A percentile compares a stretch with the other conserved stretches of the same genome.
Conservation (phyloP, 768 basidiomycete species). For the Rhodotorula toruloides region DNA sequence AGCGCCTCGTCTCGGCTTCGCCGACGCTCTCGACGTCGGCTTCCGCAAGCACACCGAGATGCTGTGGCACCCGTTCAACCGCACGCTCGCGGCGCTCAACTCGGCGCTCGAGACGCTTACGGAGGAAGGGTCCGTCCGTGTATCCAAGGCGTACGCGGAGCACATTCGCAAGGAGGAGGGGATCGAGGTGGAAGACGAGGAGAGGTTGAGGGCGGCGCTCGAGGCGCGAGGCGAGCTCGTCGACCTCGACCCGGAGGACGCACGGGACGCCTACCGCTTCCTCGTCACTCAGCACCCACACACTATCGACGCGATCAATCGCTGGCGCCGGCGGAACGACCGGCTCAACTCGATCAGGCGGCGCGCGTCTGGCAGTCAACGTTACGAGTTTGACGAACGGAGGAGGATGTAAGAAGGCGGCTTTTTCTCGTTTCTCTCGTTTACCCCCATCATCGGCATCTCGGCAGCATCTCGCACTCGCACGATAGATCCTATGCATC, state of each 20-base stretch:
- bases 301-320: slow-evolving; percentile 14
- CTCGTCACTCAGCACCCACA: slow-evolving; percentile 11
- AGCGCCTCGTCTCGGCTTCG: neutral
- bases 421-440: too few relatives aligned
- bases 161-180: neutral
- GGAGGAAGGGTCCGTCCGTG: neutral
- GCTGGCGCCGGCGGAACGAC: slow-evolving; percentile 5
- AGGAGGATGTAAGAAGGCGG: too few relatives aligned
- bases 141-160: neutral
- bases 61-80: slow-evolving; percentile 16
- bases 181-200: neutral
- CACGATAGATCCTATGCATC: too few relatives aligned
- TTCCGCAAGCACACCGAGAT: neutral
- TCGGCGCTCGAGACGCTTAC: slow-evolving; percentile 7
- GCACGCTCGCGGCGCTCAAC: slow-evolving; percentile 21
- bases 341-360: too few relatives aligned
- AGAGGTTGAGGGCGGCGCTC: too few relatives aligned
- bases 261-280: neutral
- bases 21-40: neutral
- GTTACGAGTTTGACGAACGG: too few relatives aligned
- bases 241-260: neutral
- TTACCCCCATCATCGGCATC: too few relatives aligned
- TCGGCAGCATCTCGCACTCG: too few relatives aligned
- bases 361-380: too few relatives aligned
- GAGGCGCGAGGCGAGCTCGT: neutral